These are phyloP conservation scores for Ramaria sp. DNA, from an alignment of 768 basidiomycete species.

Conservation along the genomic window DNA sequence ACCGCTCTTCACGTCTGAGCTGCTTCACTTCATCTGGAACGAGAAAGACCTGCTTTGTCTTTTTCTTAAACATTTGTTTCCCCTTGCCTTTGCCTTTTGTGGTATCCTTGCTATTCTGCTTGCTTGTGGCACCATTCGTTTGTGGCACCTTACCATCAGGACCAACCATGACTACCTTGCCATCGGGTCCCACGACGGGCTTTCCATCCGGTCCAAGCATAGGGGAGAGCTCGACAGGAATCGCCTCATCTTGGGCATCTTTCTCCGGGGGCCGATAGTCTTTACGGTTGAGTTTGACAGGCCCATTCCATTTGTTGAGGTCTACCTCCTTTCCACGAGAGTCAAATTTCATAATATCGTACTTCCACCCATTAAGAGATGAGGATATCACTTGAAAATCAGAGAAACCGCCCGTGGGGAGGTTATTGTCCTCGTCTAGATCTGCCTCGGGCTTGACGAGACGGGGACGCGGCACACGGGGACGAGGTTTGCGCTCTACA, in stretches of 20 bases:
- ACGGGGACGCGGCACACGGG: neutral
- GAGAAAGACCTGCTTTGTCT: constrained; percentile 71
- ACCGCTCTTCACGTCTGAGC: constrained; percentile 74
- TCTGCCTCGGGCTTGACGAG: constrained; percentile 3
- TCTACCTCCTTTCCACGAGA: constrained; percentile 55
- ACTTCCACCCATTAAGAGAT: constrained; percentile 77
- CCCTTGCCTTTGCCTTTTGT: constrained; percentile 21
- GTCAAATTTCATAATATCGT: constrained; percentile 89
- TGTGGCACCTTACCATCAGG: constrained; percentile 54
- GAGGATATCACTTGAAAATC: constrained; percentile 76
- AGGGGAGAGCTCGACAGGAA: constrained; percentile 44
- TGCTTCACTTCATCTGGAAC: constrained; percentile 71
- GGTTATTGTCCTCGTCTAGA: neutral
- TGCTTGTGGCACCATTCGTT: constrained; percentile 26
- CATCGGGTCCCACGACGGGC: constrained; percentile 68
- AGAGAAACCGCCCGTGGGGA: constrained; percentile 38
- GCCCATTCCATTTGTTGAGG: constrained; percentile 53
- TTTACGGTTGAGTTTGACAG: constrained; percentile 83
- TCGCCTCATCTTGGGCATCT: constrained; percentile 19
- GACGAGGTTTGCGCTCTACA: constrained; percentile 7
- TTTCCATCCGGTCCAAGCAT: constrained; percentile 81
- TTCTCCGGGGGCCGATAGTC: constrained; percentile 45
- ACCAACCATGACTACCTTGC: constrained; percentile 73
- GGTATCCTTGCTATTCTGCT: constrained; percentile 15
- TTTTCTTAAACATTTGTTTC: constrained; percentile 75